Conservation (phyloP, 164 flowering plant genomes). For the Magnolia changhungtana region DNA sequence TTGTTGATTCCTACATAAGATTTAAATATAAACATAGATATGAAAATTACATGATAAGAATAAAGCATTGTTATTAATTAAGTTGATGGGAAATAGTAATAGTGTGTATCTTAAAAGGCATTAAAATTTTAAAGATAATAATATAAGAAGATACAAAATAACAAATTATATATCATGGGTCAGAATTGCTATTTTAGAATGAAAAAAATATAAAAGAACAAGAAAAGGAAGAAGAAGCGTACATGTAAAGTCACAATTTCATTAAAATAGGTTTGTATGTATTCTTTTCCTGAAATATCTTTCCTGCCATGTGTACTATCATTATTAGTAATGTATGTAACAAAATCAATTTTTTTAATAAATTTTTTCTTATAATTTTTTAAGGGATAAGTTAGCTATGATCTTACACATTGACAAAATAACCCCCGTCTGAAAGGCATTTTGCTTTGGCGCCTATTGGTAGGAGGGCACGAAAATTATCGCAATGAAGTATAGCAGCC, state of each 20-base stretch:
- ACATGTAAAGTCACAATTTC: constrained; percentile 69
- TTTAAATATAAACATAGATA: not conserved
- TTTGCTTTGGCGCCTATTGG: constrained; percentile 72
- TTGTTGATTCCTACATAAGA: constrained; percentile 62
- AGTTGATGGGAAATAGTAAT: not conserved
- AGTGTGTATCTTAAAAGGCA: not conserved
- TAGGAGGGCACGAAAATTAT: constrained; percentile 57
- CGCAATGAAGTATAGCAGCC: constrained; percentile 83
- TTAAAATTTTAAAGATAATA: too few relatives aligned
- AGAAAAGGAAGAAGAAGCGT: not conserved
- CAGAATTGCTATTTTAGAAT: too few relatives aligned
- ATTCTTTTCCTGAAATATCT: constrained; percentile 62
- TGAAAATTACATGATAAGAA: not conserved
- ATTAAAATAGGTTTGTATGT: constrained; percentile 45
- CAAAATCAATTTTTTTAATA: not conserved
- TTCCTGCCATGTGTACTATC: constrained; percentile 21
- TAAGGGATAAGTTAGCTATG: constrained; percentile 17
- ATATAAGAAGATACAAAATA: too few relatives aligned
- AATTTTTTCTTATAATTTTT: not conserved
- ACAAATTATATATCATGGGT: not conserved
- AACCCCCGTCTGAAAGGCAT: constrained; percentile 91
- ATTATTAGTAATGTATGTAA: not conserved
- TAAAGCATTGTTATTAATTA: not conserved
- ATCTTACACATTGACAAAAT: constrained; percentile 77
- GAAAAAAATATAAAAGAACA: not conserved